Conservation (phyloP, 2,329 filamentous ascomycete genomes). For the Thermothelomyces thermophilus region DNA sequence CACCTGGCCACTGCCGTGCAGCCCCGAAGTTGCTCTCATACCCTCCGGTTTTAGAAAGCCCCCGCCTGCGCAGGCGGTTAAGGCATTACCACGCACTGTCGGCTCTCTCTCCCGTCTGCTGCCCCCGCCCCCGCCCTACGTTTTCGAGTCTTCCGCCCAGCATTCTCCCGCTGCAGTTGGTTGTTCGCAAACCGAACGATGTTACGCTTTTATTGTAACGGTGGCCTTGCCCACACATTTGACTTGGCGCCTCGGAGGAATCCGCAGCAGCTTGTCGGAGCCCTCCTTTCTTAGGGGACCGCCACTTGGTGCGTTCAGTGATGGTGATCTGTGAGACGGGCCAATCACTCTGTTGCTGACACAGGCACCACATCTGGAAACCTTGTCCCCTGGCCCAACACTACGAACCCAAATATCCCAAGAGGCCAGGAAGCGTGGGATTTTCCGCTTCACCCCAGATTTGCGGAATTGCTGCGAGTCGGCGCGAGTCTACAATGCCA, state of each 20-base stretch:
- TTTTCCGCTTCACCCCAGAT: neutral
- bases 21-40: neutral
- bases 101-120: conserved; percentile 2
- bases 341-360: conserved; percentile 16
- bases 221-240: conserved; percentile 12
- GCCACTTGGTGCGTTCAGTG: neutral
- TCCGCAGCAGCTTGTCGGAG: neutral
- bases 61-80: neutral
- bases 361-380: neutral
- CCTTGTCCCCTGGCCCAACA: neutral
- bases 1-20: neutral
- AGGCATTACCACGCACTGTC: neutral
- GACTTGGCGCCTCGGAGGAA: neutral
- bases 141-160: neutral
- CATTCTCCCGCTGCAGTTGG: conserved; percentile 15
- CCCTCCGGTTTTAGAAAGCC: conserved; percentile 1
- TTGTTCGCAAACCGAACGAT: neutral
- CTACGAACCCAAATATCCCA: conserved; percentile 2
- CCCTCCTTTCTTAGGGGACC: neutral
- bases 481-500: neutral
- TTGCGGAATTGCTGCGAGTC: neutral
- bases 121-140: conserved; percentile 13
- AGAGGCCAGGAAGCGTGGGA: neutral
- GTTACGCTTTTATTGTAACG: conserved; percentile 5
- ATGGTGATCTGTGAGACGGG: conserved; percentile 1